Conservation (phyloP, 2,329 filamentous ascomycete species). For the Chrysoporthe puriensis region DNA sequence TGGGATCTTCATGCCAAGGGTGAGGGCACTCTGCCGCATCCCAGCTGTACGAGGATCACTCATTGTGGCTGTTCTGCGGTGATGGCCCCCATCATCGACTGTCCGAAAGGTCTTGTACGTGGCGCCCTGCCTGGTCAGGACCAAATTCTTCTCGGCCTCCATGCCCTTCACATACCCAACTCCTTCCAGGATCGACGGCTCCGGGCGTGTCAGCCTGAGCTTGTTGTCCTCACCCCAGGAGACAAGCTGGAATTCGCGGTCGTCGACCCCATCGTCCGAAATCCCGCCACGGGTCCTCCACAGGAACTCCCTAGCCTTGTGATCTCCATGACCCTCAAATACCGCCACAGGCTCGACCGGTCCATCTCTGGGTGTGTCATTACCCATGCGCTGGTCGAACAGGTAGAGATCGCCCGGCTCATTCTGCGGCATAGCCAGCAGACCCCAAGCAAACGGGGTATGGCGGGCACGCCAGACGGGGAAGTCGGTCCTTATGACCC, state of each 20-base stretch:
- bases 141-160: constrained; percentile 65
- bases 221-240: constrained; percentile 90
- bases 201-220: constrained; percentile 75
- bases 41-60: constrained; percentile 58
- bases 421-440: constrained; percentile 90
- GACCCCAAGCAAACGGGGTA: constrained; percentile 83
- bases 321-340: constrained; percentile 64
- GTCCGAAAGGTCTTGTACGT: constrained; percentile 84
- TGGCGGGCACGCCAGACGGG: constrained; percentile 91
- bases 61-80: constrained; percentile 65
- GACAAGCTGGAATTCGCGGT: constrained; percentile 89
- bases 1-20: constrained; percentile 43
- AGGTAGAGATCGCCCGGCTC: constrained; percentile 84
- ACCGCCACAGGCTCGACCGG: constrained; percentile 55
- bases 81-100: constrained; percentile 62
- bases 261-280: constrained; percentile 70
- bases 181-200: constrained; percentile 63
- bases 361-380: constrained; percentile 49
- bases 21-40: constrained; percentile 45
- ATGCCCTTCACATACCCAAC: constrained; percentile 76
- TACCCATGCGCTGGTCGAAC: constrained; percentile 68
- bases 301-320: constrained; percentile 86
- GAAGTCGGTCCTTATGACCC: constrained; percentile 79
- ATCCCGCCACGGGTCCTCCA: constrained; percentile 79
- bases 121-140: constrained; percentile 81